Base-by-base conservation (phyloP, 768 basidiomycete species). In the Lentinula boryana region DNA sequence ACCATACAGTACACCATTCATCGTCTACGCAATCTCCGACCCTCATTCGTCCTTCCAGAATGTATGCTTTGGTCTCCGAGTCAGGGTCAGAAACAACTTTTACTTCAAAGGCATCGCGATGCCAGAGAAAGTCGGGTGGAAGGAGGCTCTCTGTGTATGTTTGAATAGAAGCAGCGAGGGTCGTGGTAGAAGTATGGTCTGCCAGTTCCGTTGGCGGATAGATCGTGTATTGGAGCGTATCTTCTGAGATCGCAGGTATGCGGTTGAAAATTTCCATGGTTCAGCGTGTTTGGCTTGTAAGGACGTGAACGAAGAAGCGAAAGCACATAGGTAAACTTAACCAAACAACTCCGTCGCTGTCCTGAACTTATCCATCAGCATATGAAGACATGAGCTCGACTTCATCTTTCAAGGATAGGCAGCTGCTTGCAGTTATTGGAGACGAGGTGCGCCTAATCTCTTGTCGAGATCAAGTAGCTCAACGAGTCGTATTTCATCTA, bases 21-120 rank as follows among this genome's bases (percentile, higher is more conserved):
- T 99, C 97, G 71, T 99, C 95, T n/a, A 98, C 83, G 56, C 87
- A 91, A 73, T 99, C 97, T 2, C 97, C 96, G 23, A 98, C 91
- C 49, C 95, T 79, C 87, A 95, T 91, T 49, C 79, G 76, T 8
- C 95, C 94, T 68, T 93, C 87, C 1, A 98, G 73, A 44, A 86
- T 75, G 75, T 82, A 87, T n/a, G 72, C 77, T 55, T 75, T 62
- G 16, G 68, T 68, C 4, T 70, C 69, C 13, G 71, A 67, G 64
- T 85, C 76, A 21, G 77, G 70, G 54, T 84, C 75, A 49, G 70
- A 63, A 7, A 80, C 81, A 16, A 89, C 80, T 68, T 90, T 91
- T 63, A 93, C 75, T 69, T 92, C 88, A 66, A 93, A 93, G 9
- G 84, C 68, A 73, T 94, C 92, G 55, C 91, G 84, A 68, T 94